phyloP scores from a whole-genome alignment of 2,329 filamentous ascomycete genomes.

The Diaporthe longicolla region DNA sequence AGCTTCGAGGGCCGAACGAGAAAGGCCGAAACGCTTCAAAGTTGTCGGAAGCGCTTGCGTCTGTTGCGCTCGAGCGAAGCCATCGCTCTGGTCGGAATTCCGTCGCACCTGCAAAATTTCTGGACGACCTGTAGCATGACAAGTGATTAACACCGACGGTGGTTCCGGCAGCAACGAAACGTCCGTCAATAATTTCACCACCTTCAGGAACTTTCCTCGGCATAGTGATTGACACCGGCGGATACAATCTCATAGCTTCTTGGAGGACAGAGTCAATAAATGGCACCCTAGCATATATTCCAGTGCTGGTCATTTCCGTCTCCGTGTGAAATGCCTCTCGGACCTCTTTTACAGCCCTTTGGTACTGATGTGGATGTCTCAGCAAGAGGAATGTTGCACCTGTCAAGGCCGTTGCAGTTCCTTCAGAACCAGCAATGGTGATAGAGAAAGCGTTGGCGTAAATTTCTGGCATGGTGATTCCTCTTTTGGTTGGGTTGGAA shows the following conservation, averaged over 20 bases:
- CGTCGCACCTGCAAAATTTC: conserved; percentile 13
- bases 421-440: conserved; percentile 18
- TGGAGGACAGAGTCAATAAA: conserved; percentile 1
- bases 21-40: conserved; percentile 1
- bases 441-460: conserved; percentile 10
- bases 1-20: conserved; percentile 11
- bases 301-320: background rate
- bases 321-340: background rate
- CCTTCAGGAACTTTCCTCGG: conserved; percentile 11
- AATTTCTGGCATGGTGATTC: conserved; percentile 8
- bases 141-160: conserved; percentile 6
- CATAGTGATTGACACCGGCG: conserved; percentile 14
- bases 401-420: conserved; percentile 14
- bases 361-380: background rate
- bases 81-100: conserved; percentile 18
- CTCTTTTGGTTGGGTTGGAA: background rate
- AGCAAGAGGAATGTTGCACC: conserved; percentile 8
- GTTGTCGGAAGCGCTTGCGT: background rate
- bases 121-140: conserved; percentile 1
- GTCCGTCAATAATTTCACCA: conserved; percentile 4
- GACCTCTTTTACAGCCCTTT: background rate
- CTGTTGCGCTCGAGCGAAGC: background rate
- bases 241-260: conserved; percentile 6
- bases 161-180: background rate
- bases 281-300: background rate